Evolutionary conservation across 192 early-diverging fungal species (phyloP).

Genomic region (Pilaira anomala): DNA sequence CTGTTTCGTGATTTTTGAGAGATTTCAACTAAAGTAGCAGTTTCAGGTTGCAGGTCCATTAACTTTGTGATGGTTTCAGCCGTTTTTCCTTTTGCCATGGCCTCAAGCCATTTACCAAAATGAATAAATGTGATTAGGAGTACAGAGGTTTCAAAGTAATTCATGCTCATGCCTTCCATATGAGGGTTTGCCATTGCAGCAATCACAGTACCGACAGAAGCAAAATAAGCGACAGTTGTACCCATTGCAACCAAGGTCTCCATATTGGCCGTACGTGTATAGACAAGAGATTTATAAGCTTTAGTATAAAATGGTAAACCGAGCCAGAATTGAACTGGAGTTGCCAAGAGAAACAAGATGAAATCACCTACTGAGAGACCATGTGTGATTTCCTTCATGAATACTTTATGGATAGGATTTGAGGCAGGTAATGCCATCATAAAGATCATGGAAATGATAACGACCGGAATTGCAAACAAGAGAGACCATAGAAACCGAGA

Average conservation of each 20-base stretch:
- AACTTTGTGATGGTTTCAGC: conserved; percentile 73
- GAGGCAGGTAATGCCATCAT: conserved; percentile 59
- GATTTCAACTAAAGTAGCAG: conserved; percentile 54
- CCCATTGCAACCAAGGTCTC: conserved; percentile 76
- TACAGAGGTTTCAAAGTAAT: conserved; percentile 78
- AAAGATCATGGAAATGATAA: conserved; percentile 70
- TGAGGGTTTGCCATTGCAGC: conserved; percentile 38
- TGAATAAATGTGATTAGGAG: conserved; percentile 80
- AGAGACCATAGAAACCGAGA: conserved; percentile 48
- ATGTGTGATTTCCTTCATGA: conserved; percentile 50
- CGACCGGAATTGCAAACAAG: conserved; percentile 63
- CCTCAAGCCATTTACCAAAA: conserved; percentile 79
- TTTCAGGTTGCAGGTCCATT: conserved; percentile 72
- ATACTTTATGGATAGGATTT: conserved; percentile 38
- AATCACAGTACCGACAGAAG: conserved; percentile 54
- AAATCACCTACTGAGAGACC: conserved; percentile 56
- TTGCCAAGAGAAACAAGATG: conserved; percentile 56
- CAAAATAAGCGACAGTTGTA: conserved; percentile 69
- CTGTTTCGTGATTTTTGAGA: conserved; percentile 18
- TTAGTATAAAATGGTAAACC: conserved; percentile 67
- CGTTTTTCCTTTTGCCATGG: conserved; percentile 75
- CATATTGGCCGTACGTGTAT: conserved; percentile 71
- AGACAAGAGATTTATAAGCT: conserved; percentile 58
- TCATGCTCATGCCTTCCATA: conserved; percentile 29
- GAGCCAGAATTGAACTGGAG: conserved; percentile 72